Evolutionary conservation across 176 grass and related monocot species (phyloP).

Genomic region (Urochloa ruziziensis): DNA sequence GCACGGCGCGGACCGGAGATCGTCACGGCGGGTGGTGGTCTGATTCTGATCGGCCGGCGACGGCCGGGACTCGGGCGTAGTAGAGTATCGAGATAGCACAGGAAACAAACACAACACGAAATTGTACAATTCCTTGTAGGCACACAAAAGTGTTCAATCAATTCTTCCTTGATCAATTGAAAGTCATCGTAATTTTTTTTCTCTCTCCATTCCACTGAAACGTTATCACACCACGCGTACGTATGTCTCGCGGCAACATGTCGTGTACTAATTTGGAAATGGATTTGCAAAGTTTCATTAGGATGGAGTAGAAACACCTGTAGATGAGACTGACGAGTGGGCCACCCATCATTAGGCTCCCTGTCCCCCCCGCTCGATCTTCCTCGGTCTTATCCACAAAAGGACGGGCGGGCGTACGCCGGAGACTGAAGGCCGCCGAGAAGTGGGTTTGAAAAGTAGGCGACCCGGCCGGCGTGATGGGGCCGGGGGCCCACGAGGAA

Average conservation of each 20-base stretch:
- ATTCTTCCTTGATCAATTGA: neutral
- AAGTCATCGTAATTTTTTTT: neutral
- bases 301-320: no score
- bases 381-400: neutral
- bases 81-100: neutral
- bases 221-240: neutral
- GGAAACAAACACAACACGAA: neutral
- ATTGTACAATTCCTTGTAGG: conserved; percentile 12
- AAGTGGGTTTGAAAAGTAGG: neutral
- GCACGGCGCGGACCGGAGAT: neutral
- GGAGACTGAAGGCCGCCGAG: neutral
- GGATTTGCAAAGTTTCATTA: no score
- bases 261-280: no score
- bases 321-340: neutral
- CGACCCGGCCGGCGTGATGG: neutral
- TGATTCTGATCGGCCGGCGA: neutral
- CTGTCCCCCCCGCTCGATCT: no score
- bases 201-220: neutral
- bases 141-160: neutral
- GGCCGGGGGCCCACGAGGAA: neutral
- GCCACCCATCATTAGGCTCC: neutral
- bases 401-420: no score
- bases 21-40: neutral
- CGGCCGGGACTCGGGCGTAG: neutral
- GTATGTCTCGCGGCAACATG: neutral